Evolutionary conservation across 2,329 filamentous ascomycete genomes (phyloP).

Genomic region (Nemania sp.): DNA sequence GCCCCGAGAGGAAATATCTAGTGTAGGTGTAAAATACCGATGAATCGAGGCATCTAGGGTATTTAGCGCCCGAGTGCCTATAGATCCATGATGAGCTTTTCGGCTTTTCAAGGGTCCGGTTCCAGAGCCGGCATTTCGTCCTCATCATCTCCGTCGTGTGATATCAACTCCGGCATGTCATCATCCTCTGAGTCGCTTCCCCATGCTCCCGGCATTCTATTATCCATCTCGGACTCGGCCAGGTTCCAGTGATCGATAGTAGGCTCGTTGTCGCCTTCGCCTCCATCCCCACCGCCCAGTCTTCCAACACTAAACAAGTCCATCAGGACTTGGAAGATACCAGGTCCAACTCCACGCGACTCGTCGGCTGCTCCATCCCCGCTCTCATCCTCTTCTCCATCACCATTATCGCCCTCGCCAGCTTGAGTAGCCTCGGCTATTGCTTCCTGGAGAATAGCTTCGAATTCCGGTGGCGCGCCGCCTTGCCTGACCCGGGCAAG

Average conservation of each 20-base stretch:
- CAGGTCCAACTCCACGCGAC: neutral
- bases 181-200: conserved; percentile 29
- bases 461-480: conserved; percentile 30
- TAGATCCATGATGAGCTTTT: neutral
- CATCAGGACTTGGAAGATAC: conserved; percentile 28
- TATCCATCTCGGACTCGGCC: conserved; percentile 11
- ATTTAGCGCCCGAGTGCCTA: neutral
- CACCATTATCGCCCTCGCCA: conserved; percentile 6
- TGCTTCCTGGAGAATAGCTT: conserved; percentile 29
- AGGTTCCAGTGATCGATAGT: conserved; percentile 16
- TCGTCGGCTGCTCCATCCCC: conserved; percentile 24
- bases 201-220: conserved; percentile 36
- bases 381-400: conserved; percentile 19
- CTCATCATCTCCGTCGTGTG: conserved; percentile 13
- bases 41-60: neutral
- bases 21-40: neutral
- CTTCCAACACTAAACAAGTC: conserved; percentile 22
- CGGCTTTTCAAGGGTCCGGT: conserved; percentile 1
- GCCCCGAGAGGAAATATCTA: neutral
- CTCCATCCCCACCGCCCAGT: neutral
- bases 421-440: conserved; percentile 21
- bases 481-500: conserved; percentile 29
- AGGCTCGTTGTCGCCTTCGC: conserved; percentile 1
- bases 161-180: conserved; percentile 3
- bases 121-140: conserved; percentile 31